Percentiles rank a stretch among this genome's conserved stretches.
Evolutionary conservation across 306 rosid species (phyloP).

Genomic region (Comarum palustre): DNA sequence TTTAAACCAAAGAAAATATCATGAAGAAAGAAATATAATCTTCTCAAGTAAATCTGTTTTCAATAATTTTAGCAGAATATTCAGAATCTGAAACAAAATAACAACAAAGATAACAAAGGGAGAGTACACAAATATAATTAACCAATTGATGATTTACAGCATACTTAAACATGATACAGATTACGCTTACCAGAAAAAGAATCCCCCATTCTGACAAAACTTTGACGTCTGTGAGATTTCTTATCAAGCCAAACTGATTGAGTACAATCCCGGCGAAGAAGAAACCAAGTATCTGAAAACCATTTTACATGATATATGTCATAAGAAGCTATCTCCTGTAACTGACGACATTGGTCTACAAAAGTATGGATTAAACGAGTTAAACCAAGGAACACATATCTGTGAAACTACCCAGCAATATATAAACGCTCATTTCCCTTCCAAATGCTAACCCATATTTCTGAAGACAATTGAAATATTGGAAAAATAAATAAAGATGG

Average conservation of each 20-base stretch:
- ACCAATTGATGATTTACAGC: not conserved
- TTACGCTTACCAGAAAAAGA: slow-evolving; percentile 91
- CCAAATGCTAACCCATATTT: not conserved
- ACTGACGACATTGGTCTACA: not conserved
- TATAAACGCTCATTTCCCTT: not conserved
- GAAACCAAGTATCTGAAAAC: slow-evolving; percentile 94
- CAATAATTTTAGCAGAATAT: not conserved
- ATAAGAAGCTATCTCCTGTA: not conserved
- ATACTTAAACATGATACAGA: not conserved
- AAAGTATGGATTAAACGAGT: not conserved
- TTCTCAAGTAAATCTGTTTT: not conserved
- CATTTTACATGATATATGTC: slow-evolving; percentile 17
- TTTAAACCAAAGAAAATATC: slow-evolving; percentile 6
- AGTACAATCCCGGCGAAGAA: slow-evolving; percentile 90
- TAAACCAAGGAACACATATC: not conserved
- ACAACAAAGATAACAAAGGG: slow-evolving; percentile 6
- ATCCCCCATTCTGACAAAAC: slow-evolving; percentile 97
- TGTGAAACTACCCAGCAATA: not conserved
- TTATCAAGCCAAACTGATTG: slow-evolving; percentile 92
- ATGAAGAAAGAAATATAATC: slow-evolving; percentile 1
- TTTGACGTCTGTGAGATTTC: slow-evolving; percentile 90
- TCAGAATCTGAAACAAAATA: not conserved
- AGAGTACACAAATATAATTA: not conserved
- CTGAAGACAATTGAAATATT: not conserved
- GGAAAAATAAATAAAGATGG: not conserved